Base-by-base conservation (phyloP, 768 basidiomycete genomes). In the Boletus rex-veris region DNA sequence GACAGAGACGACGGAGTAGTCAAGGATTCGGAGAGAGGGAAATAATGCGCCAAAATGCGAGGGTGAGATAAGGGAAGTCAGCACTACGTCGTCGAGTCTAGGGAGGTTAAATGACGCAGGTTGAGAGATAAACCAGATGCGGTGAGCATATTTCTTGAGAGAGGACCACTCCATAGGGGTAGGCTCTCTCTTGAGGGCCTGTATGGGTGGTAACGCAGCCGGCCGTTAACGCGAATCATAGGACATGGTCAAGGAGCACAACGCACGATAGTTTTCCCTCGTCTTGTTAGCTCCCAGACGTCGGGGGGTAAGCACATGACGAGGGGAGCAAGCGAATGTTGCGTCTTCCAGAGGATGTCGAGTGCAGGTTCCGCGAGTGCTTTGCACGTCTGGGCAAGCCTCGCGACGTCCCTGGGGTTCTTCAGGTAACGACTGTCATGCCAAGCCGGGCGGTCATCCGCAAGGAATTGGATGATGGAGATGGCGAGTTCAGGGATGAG, bases 331-430 rank as follows among this genome's bases (percentile, higher is more conserved):
- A 70, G 55, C 7, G 69, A 66, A 49, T 65, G 64, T 42, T 70
- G 69, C 2, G 60, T 68, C 41, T 21, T 48, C 69, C 69, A 70
- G 35, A 70, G 69, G 30, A 68, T 53, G 41, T 70, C 70, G 21
- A 70, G 58, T n/a, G 68, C 62, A 4, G 61, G 64, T 18, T 66
- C 70, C 41, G 58, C 54, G 42, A 70, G 59, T 21, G 52, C 36
- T 24, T 61, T 70, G 45, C 70, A 70, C 4, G 70, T 70, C 52
- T 52, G 58, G 7, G 70, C 66, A 6, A 70, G 61, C 39, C 48
- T 62, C 4, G 69, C 66, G 30, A 70, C 49, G 35, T 71, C 61
- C 9, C 37, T 50, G 7, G 58, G 44, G 40, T 68, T 66, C 31
- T 37, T 57, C 28, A 60, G 57, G 39, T 57, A 64, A 38, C 51